Evolutionary conservation across 768 basidiomycete species (phyloP), one percentile per base, ranked within the genome.

Genomic region (Fomitopsis pulvina): DNA sequence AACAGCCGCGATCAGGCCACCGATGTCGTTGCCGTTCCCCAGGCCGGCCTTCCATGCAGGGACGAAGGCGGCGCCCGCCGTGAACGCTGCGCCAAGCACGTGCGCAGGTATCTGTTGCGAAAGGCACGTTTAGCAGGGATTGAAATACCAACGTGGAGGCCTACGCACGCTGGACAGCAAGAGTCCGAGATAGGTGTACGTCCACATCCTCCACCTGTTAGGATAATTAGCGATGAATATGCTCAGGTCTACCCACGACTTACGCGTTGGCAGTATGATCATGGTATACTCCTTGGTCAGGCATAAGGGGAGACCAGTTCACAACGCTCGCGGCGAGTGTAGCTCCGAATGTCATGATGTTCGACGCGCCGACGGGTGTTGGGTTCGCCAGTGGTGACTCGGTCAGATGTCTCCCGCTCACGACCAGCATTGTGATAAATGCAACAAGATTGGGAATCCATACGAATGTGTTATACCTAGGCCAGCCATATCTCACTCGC

Each of bases 221-320:
- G 9, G 16, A 34, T 16, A 11, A 12, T 46, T 6, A 48, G 39
- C 0, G 3, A 40, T 12, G 6, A 25, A 16, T 26, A 18, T 3
- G 26, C 16, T 6, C 11, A 30, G 45, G 9, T 25, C 5, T 21
- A 11, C 3, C 25, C 24, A 39, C 22, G 8, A 37, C 44, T 18
- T 37, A 56, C 56, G 57, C 45, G 3, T 52, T 57, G 24, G 53
- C 58, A 48, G 58, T 64, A 51, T 27, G 59, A 52, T 52, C 63
- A 56, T 78, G 74, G 53, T 76, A 76, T 22, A 75, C 68, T n/a
- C 74, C 74, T 41, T 77, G 77, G 48, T 79, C 77, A 2, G 75
- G 65, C 1, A 67, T 69, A 56, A 77, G 63, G 1, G 69, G 51
- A 34, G 68, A 65, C 67, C 68, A 74, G 41, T 68, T 67, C 39